phyloP scores from a whole-genome alignment of 2,329 filamentous ascomycete genomes.

The Aspergillus awamori region DNA sequence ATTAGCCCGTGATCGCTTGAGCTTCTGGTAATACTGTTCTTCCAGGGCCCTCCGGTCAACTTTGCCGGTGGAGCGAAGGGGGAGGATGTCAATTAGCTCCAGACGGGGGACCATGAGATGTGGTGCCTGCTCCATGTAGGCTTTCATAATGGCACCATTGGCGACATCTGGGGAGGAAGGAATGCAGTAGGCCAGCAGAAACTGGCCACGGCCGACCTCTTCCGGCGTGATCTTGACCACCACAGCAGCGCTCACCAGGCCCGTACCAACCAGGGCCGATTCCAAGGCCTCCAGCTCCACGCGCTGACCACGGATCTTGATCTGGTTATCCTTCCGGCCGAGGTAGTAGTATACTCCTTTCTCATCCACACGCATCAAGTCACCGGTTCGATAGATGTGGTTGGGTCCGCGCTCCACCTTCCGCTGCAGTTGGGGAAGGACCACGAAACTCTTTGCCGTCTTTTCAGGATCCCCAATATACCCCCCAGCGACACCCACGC shows the following conservation, averaged over 20 bases:
- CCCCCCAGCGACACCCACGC: constrained; percentile 70
- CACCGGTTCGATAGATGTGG: constrained; percentile 23
- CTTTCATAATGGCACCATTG: neutral
- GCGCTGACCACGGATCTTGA: constrained; percentile 57
- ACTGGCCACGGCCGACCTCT: constrained; percentile 16
- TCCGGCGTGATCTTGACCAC: constrained; percentile 18
- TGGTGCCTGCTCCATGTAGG: neutral
- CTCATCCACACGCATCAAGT: constrained; percentile 18
- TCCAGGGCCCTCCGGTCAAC: constrained; percentile 43
- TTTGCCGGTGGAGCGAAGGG: constrained; percentile 74
- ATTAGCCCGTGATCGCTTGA: neutral
- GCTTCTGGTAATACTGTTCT: constrained; percentile 8
- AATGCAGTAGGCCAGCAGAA: constrained; percentile 26
- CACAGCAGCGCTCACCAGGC: constrained; percentile 21
- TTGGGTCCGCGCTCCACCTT: neutral
- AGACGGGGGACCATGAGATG: constrained; percentile 66
- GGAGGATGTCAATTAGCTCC: constrained; percentile 67
- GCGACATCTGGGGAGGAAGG: constrained; percentile 37
- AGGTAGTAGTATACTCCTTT: constrained; percentile 40
- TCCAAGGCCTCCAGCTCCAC: constrained; percentile 55
- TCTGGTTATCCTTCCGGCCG: constrained; percentile 50
- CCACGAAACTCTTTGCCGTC: constrained; percentile 71
- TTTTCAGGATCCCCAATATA: constrained; percentile 63
- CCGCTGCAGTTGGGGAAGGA: constrained; percentile 63
- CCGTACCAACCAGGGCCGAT: constrained; percentile 16